A percentile compares a stretch with the other conserved stretches of the same genome.
Conservation (phyloP, 2,329 filamentous ascomycete genomes). For the Gaeumannomyces sp. region DNA sequence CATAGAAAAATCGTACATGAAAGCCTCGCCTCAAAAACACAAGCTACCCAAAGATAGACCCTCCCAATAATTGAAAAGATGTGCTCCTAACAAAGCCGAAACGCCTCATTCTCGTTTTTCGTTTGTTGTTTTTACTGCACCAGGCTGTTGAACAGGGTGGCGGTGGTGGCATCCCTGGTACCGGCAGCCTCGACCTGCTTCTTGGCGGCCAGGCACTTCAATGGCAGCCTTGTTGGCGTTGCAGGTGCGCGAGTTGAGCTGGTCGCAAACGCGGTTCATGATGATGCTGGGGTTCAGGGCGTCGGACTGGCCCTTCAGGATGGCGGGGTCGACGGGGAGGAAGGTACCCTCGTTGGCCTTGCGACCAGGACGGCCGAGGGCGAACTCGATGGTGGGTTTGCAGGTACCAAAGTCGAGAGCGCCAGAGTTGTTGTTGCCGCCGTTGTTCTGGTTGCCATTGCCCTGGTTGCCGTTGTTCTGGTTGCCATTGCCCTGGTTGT, state of each 20-base stretch:
- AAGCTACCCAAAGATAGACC: neutral
- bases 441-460: neutral
- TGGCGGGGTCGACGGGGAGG: slow-evolving; percentile 56
- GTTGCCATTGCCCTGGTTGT: neutral
- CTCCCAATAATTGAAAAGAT: neutral
- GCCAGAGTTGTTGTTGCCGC: neutral
- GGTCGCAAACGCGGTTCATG: slow-evolving; percentile 65
- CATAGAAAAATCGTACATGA: neutral
- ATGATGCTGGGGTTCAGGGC: slow-evolving; percentile 69
- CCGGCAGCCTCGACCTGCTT: slow-evolving; percentile 27
- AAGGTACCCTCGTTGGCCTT: slow-evolving; percentile 58
- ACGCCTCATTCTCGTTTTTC: neutral
- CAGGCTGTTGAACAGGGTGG: slow-evolving; percentile 34
- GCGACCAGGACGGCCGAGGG: slow-evolving; percentile 51
- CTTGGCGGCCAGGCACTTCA: slow-evolving; percentile 46
- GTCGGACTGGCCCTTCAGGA: slow-evolving; percentile 58
- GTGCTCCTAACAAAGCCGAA: neutral
- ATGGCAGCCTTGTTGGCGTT: slow-evolving; percentile 54
- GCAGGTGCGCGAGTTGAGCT: slow-evolving; percentile 58
- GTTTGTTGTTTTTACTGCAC: slow-evolving; percentile 15
- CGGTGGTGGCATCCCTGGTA: slow-evolving; percentile 30
- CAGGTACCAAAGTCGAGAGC: slow-evolving; percentile 40
- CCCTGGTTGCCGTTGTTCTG: neutral
- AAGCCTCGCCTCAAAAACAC: neutral
- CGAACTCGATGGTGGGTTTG: slow-evolving; percentile 52